Evolutionary conservation across 768 basidiomycete species (phyloP).

Genomic region (Hygrocybe punicea): DNA sequence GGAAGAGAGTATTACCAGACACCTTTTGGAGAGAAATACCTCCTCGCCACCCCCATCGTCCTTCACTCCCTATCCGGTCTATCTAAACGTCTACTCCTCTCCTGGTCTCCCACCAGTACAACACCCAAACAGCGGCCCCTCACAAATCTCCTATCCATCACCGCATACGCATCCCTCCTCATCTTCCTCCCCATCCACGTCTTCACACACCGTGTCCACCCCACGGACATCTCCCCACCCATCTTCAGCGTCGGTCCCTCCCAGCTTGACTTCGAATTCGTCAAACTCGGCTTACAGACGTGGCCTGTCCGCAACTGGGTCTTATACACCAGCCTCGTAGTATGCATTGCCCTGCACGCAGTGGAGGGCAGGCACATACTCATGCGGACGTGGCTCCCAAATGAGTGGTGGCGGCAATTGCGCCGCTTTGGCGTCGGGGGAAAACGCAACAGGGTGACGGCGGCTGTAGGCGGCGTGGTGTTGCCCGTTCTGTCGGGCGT

Average conservation of each 20-base stretch:
- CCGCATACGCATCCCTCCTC: too few relatives aligned
- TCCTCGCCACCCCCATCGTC: conserved; percentile 47
- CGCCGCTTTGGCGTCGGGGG: too few relatives aligned
- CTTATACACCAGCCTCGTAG: too few relatives aligned
- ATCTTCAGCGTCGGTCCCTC: conserved; percentile 63
- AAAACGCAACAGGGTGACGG: too few relatives aligned
- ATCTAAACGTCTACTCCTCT: conserved; percentile 35
- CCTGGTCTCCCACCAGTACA: too few relatives aligned
- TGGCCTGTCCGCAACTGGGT: too few relatives aligned
- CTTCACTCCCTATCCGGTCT: conserved; percentile 27
- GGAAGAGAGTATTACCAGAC: conserved; percentile 88
- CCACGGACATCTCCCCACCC: too few relatives aligned
- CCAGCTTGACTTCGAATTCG: conserved; percentile 80
- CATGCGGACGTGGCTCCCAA: too few relatives aligned
- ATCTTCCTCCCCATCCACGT: too few relatives aligned
- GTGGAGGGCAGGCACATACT: too few relatives aligned
- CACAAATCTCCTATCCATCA: conserved; percentile 46
- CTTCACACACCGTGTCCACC: conserved; percentile 61
- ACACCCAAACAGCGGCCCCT: not conserved
- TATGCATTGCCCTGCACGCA: too few relatives aligned
- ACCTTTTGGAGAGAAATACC: conserved; percentile 58
- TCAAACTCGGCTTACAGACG: conserved; percentile 63
- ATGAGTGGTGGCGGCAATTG: too few relatives aligned
- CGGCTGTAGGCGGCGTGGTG: conserved; percentile 37
- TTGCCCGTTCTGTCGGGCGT: conserved; percentile 58